Base-by-base conservation (phyloP, 495 filamentous ascomycete genomes). In the Jackrogersella multiformis region DNA sequence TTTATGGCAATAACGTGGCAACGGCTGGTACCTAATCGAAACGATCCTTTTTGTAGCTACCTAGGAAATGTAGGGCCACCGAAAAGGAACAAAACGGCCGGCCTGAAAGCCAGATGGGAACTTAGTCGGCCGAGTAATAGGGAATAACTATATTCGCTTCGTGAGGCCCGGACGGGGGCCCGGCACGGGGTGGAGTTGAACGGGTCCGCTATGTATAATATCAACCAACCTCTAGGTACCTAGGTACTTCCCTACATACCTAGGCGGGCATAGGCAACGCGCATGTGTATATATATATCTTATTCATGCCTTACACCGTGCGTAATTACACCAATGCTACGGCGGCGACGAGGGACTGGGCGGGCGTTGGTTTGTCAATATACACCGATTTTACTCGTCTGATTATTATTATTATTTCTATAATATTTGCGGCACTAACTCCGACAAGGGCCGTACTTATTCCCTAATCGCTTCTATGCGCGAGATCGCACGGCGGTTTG, bases 251-350 rank as follows among this genome's bases (percentile, higher is more conserved):
- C n/a, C n/a, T 21, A 7, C 21, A 24, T 21, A 23, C 41, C 20
- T 12, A n/a, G 5, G 39, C 18, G 41, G 2, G n/a, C 16, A 42
- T 42, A n/a, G 2, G 12, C 35, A n/a, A 10, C 38, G 42, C 42
- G 21, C 23, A 46, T 24, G 7, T 6, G 41, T 24, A 45, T n/a
- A 21, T 21, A 21, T 46, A 24, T 26, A 21, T 30, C 26, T 3
- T 30, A 20, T 9, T 18, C 10, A 26, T 9, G 23, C 42, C 21
- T 46, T 21, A 21, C 23, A 21, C 42, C 42, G 24, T 46, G 42
- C 26, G 42, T 46, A 46, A 46, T n/a, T n/a, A n/a, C n/a, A 46
- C n/a, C 23, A 46, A 46, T 46, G 13, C 20, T 45, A 42, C 39
- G 39, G 24, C 21, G 42, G 42, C 42, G 42, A 46, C 42, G 5